A percentile compares a stretch with the other conserved stretches of the same genome.
phyloP scores from a whole-genome alignment of 768 basidiomycete genomes.

The Mycena latifolia region DNA sequence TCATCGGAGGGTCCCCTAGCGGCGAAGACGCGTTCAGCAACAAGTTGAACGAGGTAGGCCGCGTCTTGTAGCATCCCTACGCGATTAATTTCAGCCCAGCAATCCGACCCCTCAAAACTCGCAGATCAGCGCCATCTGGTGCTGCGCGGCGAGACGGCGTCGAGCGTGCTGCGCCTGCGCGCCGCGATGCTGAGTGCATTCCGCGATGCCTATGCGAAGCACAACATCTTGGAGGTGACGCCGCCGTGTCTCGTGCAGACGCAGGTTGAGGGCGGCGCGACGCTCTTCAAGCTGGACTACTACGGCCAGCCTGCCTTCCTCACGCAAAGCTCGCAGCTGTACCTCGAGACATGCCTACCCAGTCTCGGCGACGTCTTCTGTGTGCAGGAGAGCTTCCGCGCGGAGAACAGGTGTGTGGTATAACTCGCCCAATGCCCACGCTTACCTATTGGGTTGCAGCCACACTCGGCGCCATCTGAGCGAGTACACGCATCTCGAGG shows the following conservation, averaged over 20 bases:
- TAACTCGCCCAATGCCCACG: not conserved
- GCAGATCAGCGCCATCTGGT: slow-evolving; percentile 96
- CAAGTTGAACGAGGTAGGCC: too few relatives aligned
- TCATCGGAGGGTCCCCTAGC: slow-evolving; percentile 89
- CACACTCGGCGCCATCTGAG: slow-evolving; percentile 93
- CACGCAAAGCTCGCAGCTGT: slow-evolving; percentile 95
- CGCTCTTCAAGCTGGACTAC: slow-evolving; percentile 95
- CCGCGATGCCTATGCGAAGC: too few relatives aligned
- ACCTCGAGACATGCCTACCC: slow-evolving; percentile 98
- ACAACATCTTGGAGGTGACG: slow-evolving; percentile 94
- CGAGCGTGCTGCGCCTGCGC: slow-evolving; percentile 92
- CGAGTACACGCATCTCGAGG: slow-evolving; percentile 97
- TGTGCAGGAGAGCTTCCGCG: slow-evolving; percentile 97
- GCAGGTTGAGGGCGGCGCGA: slow-evolving; percentile 97
- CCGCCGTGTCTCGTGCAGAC: slow-evolving; percentile 98
- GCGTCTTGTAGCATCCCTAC: too few relatives aligned
- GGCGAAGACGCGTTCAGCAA: slow-evolving; percentile 95
- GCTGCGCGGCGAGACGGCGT: slow-evolving; percentile 94
- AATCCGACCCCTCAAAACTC: too few relatives aligned
- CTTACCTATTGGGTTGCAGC: slow-evolving; percentile 49
- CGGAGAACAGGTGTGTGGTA: slow-evolving; percentile 88
- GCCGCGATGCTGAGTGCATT: too few relatives aligned
- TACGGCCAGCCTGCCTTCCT: slow-evolving; percentile 95
- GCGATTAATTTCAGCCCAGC: too few relatives aligned
- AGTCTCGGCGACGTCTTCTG: slow-evolving; percentile 98